Evolutionary conservation across 2,329 filamentous ascomycete species (phyloP).

Genomic region (Colletotrichum musicola): DNA sequence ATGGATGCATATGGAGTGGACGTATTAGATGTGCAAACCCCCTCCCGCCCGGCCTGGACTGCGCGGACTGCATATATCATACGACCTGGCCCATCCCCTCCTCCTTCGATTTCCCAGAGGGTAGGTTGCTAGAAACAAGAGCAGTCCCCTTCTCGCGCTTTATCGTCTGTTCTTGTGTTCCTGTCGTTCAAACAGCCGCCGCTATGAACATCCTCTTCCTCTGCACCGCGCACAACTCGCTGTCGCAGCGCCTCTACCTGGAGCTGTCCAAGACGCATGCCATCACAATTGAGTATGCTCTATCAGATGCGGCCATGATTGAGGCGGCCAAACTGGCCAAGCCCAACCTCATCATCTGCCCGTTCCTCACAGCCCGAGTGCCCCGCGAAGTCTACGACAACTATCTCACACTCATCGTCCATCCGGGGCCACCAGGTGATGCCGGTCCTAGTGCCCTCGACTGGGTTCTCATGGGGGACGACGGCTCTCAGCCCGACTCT

Average conservation of each 20-base stretch:
- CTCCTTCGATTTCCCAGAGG: neutral
- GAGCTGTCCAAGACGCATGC: conserved; percentile 50
- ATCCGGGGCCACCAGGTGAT: conserved; percentile 57
- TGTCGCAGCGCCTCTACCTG: conserved; percentile 55
- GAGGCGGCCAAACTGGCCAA: conserved; percentile 52
- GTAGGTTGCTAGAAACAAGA: neutral
- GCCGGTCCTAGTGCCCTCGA: conserved; percentile 56
- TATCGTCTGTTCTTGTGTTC: neutral
- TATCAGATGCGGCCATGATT: conserved; percentile 50
- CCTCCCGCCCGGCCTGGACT: conserved; percentile 11
- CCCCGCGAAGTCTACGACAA: conserved; percentile 52
- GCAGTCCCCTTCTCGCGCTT: neutral
- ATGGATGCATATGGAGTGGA: conserved; percentile 12
- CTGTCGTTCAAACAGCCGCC: conserved; percentile 2
- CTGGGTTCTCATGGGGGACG: conserved; percentile 58
- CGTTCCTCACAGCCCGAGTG: conserved; percentile 54
- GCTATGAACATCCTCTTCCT: conserved; percentile 56
- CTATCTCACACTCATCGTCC: conserved; percentile 54
- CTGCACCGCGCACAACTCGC: conserved; percentile 59
- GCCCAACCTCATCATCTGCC: conserved; percentile 56
- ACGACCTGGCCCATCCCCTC: conserved; percentile 12
- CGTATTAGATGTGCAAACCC: conserved; percentile 9
- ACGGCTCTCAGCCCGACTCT: conserved; percentile 50
- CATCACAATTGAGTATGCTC: conserved; percentile 55
- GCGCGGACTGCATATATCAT: conserved; percentile 28